Conservation (phyloP, 768 basidiomycete species). For the Rhodosporidiobolus sp. region DNA sequence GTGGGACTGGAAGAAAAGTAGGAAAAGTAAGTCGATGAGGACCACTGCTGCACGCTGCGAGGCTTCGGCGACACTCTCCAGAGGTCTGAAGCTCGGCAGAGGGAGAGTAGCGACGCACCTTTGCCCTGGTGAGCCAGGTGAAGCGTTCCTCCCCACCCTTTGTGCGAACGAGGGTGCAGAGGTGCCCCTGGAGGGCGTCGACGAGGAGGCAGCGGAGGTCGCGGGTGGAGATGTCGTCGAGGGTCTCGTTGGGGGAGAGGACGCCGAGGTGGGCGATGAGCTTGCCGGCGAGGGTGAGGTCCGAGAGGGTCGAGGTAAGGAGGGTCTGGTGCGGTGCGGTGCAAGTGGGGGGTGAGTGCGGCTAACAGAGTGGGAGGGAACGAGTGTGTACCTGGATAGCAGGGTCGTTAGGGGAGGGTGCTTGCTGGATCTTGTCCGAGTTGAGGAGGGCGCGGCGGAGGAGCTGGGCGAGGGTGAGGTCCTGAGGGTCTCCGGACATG, state of each 20-base stretch:
- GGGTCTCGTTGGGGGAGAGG: constrained; percentile 77
- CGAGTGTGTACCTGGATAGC: constrained; percentile 1
- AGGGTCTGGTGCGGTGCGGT: constrained; percentile 58
- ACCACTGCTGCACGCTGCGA: no score
- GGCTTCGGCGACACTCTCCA: no score
- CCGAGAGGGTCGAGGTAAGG: constrained; percentile 57
- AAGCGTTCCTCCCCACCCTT: constrained; percentile 62
- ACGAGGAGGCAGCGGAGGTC: constrained; percentile 73
- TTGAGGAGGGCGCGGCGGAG: constrained; percentile 23
- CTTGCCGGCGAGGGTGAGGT: constrained; percentile 58
- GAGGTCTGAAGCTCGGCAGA: no score
- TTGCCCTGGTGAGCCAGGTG: constrained; percentile 56
- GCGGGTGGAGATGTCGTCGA: constrained; percentile 75
- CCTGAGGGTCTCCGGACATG: neutral
- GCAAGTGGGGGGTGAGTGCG: neutral
- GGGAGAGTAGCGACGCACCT: constrained; percentile 60
- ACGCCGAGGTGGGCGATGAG: constrained; percentile 63
- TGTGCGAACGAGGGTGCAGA: constrained; percentile 61
- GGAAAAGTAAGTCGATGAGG: neutral
- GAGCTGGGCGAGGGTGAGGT: constrained; percentile 34
- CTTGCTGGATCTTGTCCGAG: neutral
- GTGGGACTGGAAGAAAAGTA: constrained; percentile 8
- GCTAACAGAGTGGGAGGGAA: neutral
- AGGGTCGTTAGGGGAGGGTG: constrained; percentile 24
- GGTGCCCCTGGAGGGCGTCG: constrained; percentile 65